Conservation (phyloP, 192 early-diverging fungal species). For the Dissophora globulifera region DNA sequence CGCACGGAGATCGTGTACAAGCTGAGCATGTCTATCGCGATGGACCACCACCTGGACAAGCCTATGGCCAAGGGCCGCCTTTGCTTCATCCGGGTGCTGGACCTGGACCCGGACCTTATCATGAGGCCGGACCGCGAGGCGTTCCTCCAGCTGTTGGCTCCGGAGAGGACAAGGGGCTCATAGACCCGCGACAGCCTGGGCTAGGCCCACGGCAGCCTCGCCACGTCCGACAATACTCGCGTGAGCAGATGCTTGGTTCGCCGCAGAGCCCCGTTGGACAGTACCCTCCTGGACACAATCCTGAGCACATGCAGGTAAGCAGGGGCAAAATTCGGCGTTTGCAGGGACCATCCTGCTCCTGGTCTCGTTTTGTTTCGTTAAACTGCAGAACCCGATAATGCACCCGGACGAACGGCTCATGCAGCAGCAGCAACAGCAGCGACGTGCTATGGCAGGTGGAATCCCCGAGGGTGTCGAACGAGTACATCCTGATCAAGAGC, state of each 20-base stretch:
- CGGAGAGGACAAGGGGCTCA: conserved; percentile 2
- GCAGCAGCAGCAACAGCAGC: conserved; percentile 5
- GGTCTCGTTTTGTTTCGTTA: not conserved
- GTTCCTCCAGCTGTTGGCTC: too few species aligned
- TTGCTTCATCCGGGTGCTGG: not conserved
- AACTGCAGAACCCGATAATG: not conserved
- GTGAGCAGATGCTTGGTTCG: not conserved
- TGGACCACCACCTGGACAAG: not conserved
- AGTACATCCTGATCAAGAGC: conserved; percentile 2
- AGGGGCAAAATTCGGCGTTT: too few species aligned
- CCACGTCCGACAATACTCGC: not conserved
- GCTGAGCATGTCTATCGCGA: conserved; percentile 3
- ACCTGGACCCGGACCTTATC: too few species aligned
- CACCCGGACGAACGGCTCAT: conserved; percentile 18
- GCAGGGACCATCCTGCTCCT: not conserved
- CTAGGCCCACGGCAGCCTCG: conserved; percentile 10
- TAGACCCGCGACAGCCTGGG: not conserved
- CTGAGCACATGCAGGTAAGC: conserved; percentile 4
- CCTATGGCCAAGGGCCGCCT: conserved; percentile 5
- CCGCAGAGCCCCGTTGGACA: not conserved
- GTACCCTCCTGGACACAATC: not conserved
- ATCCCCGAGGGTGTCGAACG: not conserved
- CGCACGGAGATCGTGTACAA: conserved; percentile 6
- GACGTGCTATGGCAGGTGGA: conserved; percentile 1
- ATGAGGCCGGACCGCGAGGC: too few species aligned